Base-by-base conservation (phyloP, 495 filamentous ascomycete genomes). In the Lepidopterella palustris region DNA sequence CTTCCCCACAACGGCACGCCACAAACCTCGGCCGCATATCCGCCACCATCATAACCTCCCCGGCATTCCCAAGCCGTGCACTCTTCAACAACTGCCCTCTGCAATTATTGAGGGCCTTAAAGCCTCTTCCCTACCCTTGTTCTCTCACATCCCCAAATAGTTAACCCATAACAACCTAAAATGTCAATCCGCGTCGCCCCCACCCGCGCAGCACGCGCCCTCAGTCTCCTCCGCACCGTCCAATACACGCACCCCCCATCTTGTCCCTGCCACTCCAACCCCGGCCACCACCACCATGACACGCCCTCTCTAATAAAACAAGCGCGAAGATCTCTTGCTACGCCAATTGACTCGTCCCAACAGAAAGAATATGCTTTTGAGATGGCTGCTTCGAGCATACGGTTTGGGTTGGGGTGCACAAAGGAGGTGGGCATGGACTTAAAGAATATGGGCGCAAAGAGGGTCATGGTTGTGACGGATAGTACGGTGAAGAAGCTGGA, bases 341-440 rank as follows among this genome's bases (percentile, higher is more conserved):
- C 88, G 0, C 91, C 91, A 0, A 72, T 82, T 8, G 87, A 91
- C 65, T 70, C 73, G 4, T 76, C 84, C 2, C 81, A 83, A 57
- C 83, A 92, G 70, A 96, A 92, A 71, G 93, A 98, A 68, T 97
- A 97, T 76, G 93, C 93, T 32, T 98, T 98, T 69, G 92, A 98
- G 74, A 96, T 98, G 92, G 93, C 87, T 1, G 89, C 93, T 4
- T 93, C 89, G 0, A 88, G 84, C 45, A 95, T 98, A 68, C 86
- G 95, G 15, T 98, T 96, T 66, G 93, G 93, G 0, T 87, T 89
- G 0, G 93, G 93, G 3, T 85, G 84, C n/a, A 98, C 93, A 13
- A 86, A 87, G 71, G 93, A 98, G 74, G 91, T 97, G n/a, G 93
- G 93, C 60, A 98, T 98, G 93, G 93, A 98, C 73, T 86, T 98